Conservation (phyloP, 2,329 filamentous ascomycete species). For the Tolypocladium nubicola region DNA sequence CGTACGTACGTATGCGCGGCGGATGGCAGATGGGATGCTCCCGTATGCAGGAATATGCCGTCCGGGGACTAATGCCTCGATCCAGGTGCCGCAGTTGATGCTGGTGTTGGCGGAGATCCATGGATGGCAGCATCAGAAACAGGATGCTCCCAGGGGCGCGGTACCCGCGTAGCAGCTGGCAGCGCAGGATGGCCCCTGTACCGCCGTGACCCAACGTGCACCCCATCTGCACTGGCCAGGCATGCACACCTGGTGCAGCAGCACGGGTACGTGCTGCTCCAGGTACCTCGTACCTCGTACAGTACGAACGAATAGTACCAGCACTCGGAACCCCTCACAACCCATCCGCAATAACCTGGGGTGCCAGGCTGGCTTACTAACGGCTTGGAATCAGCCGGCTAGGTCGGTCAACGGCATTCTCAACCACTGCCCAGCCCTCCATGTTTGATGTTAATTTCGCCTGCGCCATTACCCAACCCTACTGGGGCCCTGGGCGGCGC, state of each 20-base stretch:
- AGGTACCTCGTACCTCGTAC: no score
- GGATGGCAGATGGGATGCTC: neutral
- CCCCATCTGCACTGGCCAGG: neutral
- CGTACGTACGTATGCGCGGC: neutral
- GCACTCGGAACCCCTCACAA: no score
- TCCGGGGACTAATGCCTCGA: neutral
- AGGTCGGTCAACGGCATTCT: neutral
- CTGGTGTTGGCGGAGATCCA: neutral
- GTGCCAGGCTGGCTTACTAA: no score
- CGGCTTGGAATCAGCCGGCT: neutral
- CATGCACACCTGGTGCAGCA: neutral
- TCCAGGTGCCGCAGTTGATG: neutral
- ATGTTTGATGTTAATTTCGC: conserved; percentile 6
- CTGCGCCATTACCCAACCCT: neutral
- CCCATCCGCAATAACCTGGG: no score
- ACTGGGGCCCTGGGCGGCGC: neutral
- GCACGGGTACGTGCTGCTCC: no score
- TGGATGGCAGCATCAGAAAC: neutral
- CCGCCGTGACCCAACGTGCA: neutral
- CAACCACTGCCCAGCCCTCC: neutral
- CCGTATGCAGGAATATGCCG: neutral
- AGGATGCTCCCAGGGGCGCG: neutral
- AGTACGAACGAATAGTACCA: no score
- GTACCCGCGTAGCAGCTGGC: neutral
- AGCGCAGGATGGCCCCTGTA: neutral